Percentiles rank a stretch among this genome's conserved stretches.
phyloP scores from a whole-genome alignment of 352 stramenopile genomes.

The Phytopythium helicoides region DNA sequence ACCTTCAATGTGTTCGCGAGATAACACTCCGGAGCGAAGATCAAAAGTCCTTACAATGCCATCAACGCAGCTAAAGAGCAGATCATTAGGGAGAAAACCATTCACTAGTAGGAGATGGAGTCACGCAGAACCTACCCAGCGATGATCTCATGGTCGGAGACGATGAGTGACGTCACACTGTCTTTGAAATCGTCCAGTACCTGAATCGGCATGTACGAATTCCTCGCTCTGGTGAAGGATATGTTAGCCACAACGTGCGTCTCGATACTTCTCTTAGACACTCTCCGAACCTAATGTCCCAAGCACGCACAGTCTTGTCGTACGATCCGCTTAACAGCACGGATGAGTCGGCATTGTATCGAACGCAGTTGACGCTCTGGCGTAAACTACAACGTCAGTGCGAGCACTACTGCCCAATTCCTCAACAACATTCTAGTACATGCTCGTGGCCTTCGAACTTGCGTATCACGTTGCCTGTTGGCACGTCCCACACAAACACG shows the following conservation, averaged over 20 bases:
- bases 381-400: neutral
- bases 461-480: slow-evolving; percentile 80
- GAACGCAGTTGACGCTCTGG: slow-evolving; percentile 83
- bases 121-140: slow-evolving; percentile 39
- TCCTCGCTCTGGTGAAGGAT: slow-evolving; percentile 43
- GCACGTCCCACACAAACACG: slow-evolving; percentile 89
- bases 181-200: slow-evolving; percentile 86
- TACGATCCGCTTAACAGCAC: slow-evolving; percentile 87
- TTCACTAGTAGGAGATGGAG: too few relatives aligned
- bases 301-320: slow-evolving; percentile 82
- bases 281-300: slow-evolving; percentile 57
- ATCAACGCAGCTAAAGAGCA: slow-evolving; percentile 64
- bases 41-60: slow-evolving; percentile 85
- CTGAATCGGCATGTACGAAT: slow-evolving; percentile 79
- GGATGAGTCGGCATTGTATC: slow-evolving; percentile 75
- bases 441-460: slow-evolving; percentile 88
- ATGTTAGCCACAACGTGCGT: neutral
- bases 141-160: slow-evolving; percentile 79
- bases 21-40: slow-evolving; percentile 62
- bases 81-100: too few relatives aligned
- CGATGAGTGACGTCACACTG: slow-evolving; percentile 82
- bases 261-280: neutral
- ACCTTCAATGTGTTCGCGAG: slow-evolving; percentile 75
- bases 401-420: neutral
- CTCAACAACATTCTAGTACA: slow-evolving; percentile 18